Evolutionary conservation across 805 yeast species (phyloP).

Genomic region (Candida saitoana): DNA sequence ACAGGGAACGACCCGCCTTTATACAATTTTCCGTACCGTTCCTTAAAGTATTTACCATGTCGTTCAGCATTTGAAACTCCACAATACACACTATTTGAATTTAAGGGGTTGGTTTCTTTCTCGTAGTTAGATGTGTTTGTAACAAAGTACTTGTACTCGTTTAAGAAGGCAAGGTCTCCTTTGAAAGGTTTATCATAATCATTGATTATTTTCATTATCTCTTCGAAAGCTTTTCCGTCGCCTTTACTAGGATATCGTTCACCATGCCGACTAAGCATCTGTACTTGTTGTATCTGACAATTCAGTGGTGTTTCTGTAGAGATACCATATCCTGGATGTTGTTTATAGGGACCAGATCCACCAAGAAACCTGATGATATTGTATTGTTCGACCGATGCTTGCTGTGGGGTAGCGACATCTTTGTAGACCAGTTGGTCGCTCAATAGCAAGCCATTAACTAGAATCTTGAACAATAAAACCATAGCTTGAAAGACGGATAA

Average conservation of each 20-base stretch:
- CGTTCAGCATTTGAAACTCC: conserved; percentile 48
- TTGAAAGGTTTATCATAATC: conserved; percentile 26
- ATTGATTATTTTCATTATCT: conserved; percentile 19
- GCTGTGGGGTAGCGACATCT: conserved; percentile 36
- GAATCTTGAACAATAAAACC: conserved; percentile 9
- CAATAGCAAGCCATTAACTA: conserved; percentile 9
- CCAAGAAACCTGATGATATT: conserved; percentile 49
- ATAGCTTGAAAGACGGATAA: too few species aligned
- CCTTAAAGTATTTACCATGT: conserved; percentile 48
- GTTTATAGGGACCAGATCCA: conserved; percentile 56
- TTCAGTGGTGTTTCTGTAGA: conserved; percentile 46
- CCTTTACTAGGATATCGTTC: conserved; percentile 52
- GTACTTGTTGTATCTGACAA: conserved; percentile 63
- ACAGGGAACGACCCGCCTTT: conserved; percentile 40
- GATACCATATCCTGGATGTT: conserved; percentile 51
- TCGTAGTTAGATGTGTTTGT: conserved; percentile 36
- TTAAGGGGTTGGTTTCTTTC: conserved; percentile 48
- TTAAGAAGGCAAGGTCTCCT: conserved; percentile 53
- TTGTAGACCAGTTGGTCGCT: conserved; percentile 15
- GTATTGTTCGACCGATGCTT: conserved; percentile 40
- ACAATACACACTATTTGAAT: conserved; percentile 42
- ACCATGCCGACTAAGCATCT: conserved; percentile 72
- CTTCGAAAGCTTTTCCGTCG: conserved; percentile 9
- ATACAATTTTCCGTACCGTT: conserved; percentile 47
- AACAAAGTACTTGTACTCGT: conserved; percentile 50